Conservation (phyloP, 345 rosid genomes). For the Passiflora organensis region DNA sequence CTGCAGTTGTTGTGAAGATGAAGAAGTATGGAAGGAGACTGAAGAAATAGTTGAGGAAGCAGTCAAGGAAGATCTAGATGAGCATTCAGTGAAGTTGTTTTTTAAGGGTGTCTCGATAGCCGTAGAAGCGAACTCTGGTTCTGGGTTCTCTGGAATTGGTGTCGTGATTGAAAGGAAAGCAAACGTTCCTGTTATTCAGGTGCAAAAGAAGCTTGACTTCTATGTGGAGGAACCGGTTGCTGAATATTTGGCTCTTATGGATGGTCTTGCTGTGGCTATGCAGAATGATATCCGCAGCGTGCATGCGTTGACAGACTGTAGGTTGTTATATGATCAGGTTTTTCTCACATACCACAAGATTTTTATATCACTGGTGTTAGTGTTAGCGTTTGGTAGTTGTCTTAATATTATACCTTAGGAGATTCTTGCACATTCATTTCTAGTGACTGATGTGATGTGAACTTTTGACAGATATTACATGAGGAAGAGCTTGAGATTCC, state of each 20-base stretch:
- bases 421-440: too few species aligned
- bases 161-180: slow-evolving; percentile 66
- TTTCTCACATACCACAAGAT: slow-evolving; percentile 7
- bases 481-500: slow-evolving; percentile 65
- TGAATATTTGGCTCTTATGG: slow-evolving; percentile 77
- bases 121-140: slow-evolving; percentile 43
- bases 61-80: slow-evolving; percentile 41
- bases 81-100: slow-evolving; percentile 77
- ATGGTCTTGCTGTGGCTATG: slow-evolving; percentile 69
- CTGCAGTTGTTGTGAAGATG: slow-evolving; percentile 88
- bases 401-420: too few species aligned
- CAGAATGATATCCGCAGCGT: slow-evolving; percentile 51
- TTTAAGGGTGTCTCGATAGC: slow-evolving; percentile 80
- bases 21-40: slow-evolving; percentile 73
- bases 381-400: too few species aligned
- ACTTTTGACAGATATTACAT: slow-evolving; percentile 44
- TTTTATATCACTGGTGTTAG: too few species aligned
- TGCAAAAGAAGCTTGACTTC: slow-evolving; percentile 89
- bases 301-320: slow-evolving; percentile 72
- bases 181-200: slow-evolving; percentile 49
- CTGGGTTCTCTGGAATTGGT: slow-evolving; percentile 80
- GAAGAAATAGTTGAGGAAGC: slow-evolving; percentile 51
- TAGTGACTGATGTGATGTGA: slow-evolving; percentile 17
- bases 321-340: slow-evolving; percentile 66
- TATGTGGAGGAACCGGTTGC: slow-evolving; percentile 76